Percentiles rank a stretch among this genome's conserved stretches.
Conservation (phyloP, 495 filamentous ascomycete genomes). For the Cercophora samala region DNA sequence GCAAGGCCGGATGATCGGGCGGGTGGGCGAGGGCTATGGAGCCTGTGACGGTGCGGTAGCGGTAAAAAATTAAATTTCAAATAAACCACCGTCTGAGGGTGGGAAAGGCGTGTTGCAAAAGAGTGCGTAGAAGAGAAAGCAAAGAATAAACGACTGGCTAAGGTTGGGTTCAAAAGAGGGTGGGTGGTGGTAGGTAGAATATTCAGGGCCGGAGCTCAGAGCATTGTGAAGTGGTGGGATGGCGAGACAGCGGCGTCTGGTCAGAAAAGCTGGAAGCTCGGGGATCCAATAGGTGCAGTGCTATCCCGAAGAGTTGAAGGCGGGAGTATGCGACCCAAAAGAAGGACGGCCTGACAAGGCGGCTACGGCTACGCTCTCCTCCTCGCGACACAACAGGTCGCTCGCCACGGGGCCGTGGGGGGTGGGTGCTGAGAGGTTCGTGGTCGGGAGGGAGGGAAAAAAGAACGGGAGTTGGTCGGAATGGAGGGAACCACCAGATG, state of each 20-base stretch:
- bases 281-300: constrained; percentile 17
- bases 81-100: constrained; percentile 3
- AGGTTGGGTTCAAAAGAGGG: constrained; percentile 17
- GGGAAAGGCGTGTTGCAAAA: constrained; percentile 1
- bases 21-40: background rate
- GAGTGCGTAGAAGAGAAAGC: constrained; percentile 15
- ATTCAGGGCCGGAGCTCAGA: constrained; percentile 13
- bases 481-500: background rate
- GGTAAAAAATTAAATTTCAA: constrained; percentile 19
- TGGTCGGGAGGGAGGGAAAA: background rate
- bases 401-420: background rate
- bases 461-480: constrained; percentile 4
- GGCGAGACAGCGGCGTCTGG: constrained; percentile 18
- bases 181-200: constrained; percentile 10
- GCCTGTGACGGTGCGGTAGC: background rate
- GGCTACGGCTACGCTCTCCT: constrained; percentile 14
- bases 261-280: constrained; percentile 1
- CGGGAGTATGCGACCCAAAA: constrained; percentile 8
- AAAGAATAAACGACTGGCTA: constrained; percentile 1
- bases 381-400: background rate
- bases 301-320: constrained; percentile 16
- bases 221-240: constrained; percentile 12
- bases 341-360: constrained; percentile 9
- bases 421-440: background rate
- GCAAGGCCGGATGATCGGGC: background rate